Conservation (phyloP, 176 grass and related monocot genomes). For the Oryza rufipogon region DNA sequence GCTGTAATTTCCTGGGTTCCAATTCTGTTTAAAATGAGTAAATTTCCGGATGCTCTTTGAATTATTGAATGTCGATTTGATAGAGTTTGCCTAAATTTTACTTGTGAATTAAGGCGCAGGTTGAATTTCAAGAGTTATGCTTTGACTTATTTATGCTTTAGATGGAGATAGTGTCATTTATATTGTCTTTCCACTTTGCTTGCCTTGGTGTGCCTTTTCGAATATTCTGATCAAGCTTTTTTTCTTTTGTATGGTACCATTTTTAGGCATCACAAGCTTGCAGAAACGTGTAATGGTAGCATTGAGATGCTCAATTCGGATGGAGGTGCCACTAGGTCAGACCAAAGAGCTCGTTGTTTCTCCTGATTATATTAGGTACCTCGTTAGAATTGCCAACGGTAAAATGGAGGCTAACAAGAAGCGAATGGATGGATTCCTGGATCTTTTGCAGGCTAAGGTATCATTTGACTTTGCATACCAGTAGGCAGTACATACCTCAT, state of each 20-base stretch:
- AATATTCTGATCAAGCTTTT: neutral
- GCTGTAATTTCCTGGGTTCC: neutral
- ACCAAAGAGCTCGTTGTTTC: slow-evolving; percentile 56
- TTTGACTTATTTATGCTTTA: neutral
- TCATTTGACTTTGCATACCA: neutral
- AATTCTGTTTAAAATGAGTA: neutral
- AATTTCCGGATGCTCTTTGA: neutral
- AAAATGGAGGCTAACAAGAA: slow-evolving; percentile 94
- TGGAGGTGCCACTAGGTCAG: slow-evolving; percentile 89
- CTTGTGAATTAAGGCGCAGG: neutral
- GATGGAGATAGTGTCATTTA: neutral
- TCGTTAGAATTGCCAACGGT: slow-evolving; percentile 75
- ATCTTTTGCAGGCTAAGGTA: slow-evolving; percentile 68
- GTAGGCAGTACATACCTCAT: neutral
- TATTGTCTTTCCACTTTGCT: neutral
- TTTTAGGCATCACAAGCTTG: slow-evolving; percentile 83
- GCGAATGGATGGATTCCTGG: slow-evolving; percentile 71
- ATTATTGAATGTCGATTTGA: neutral
- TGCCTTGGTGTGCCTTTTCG: neutral
- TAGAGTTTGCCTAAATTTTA: neutral
- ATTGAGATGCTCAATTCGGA: slow-evolving; percentile 86
- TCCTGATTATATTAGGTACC: slow-evolving; percentile 65
- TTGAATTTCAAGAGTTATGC: neutral
- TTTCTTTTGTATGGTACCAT: slow-evolving; percentile 1
- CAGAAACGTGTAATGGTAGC: slow-evolving; percentile 84